Evolutionary conservation across 1,284 basidiomycete species (phyloP), one percentile per base, ranked within the genome.

Genomic region (Ustilago hordei): DNA sequence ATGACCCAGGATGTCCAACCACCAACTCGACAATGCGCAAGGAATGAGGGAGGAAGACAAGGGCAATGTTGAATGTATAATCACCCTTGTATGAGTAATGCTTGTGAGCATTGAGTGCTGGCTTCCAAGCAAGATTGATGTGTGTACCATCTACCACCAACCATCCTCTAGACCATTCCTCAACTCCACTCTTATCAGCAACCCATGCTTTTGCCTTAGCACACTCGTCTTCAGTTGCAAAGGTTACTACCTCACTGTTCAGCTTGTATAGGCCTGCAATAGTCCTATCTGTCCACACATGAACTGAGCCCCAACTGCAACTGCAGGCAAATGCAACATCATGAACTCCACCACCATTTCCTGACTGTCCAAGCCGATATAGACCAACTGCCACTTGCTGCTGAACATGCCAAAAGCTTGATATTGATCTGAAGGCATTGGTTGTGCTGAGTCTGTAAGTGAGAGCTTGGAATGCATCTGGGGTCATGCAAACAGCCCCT

Each of bases 321-420:
- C 50, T 31, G 34, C 50, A 53, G 4, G 17, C 2, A 17, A 53
- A 28, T 28, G 50, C 28, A 17, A n/a, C 8, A 34, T 53, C 50
- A 12, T 2, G 0, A 9, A 17, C 50, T 15, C 50, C 50, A 5
- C 35, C 19, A 38, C 35, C 53, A 39, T 55, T 55, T 23, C 36
- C 35, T 38, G 36, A 55, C 6, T n/a, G 36, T 9, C 53, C 36
- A 8, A 55, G n/a, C 8, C 17, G 34, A 15, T 55, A 55, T 17
- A 55, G 35, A n/a, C 11, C 53, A n/a, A 55, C 53, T 19, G 35
- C 32, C 5, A 39, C 53, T 38, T 48, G 45, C 23, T 48, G 39
- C 15, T 17, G 13, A 13, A 41, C 39, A 13, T 1, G 1, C 12
- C 11, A n/a, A 41, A 17, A 17, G 13, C 23, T 23, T 23, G 13